Conservation (phyloP, 352 stramenopile species). For the Phytophthora chlamydospora region DNA sequence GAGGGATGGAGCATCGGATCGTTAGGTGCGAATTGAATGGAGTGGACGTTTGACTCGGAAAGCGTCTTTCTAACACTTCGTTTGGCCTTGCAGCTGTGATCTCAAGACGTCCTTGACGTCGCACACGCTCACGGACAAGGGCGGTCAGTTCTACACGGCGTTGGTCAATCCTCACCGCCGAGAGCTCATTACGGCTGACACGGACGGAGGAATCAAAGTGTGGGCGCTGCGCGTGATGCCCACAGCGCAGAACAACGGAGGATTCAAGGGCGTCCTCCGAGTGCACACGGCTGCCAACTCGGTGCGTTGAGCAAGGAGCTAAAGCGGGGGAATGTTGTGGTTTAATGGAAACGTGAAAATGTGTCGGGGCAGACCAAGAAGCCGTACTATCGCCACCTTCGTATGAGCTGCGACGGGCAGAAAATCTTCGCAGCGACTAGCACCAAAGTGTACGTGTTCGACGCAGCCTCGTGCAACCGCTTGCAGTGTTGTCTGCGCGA, state of each 20-base stretch:
- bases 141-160: conserved; percentile 36
- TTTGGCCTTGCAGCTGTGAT: conserved; percentile 37
- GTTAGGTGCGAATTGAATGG: conserved; percentile 38
- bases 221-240: conserved; percentile 46
- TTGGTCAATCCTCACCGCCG: conserved; percentile 48
- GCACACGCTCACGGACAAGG: conserved; percentile 36
- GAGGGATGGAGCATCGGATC: conserved; percentile 47
- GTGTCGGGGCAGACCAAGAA: conserved; percentile 30
- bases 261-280: conserved; percentile 57
- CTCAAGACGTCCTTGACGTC: conserved; percentile 47
- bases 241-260: conserved; percentile 27
- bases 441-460: conserved; percentile 39
- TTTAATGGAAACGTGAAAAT: neutral
- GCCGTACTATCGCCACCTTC: conserved; percentile 41
- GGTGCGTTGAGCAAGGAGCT: conserved; percentile 15
- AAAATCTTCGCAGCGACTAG: conserved; percentile 42
- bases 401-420: conserved; percentile 38
- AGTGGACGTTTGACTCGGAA: neutral
- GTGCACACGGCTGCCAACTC: conserved; percentile 47
- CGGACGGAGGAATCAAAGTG: conserved; percentile 59
- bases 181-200: conserved; percentile 57
- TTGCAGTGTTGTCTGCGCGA: conserved; percentile 35
- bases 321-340: too few species aligned
- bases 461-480: conserved; percentile 42
- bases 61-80: neutral